These are phyloP conservation scores for Pseudozyma hubeiensis DNA, from an alignment of 1,284 basidiomycete genomes.

Conservation along the genomic window DNA sequence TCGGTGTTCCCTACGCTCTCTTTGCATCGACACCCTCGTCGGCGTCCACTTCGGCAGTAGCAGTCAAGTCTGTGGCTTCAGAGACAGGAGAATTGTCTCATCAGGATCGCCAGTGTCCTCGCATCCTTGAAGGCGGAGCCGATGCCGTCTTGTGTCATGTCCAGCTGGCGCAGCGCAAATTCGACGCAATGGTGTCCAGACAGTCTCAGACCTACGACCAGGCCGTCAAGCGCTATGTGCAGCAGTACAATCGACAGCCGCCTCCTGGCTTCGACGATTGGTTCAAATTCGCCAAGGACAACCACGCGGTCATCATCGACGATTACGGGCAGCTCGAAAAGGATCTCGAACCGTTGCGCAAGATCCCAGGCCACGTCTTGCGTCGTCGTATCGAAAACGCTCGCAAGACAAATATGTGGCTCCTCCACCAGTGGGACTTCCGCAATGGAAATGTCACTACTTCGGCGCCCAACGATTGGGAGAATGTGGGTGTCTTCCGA, in stretches of 20 bases:
- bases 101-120: slow-evolving; percentile 8
- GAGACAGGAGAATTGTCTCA: neutral
- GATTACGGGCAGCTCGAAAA: slow-evolving; percentile 34
- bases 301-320: slow-evolving; percentile 24
- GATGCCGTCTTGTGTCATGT: slow-evolving; percentile 25
- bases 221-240: slow-evolving; percentile 20
- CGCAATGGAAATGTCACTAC: slow-evolving; percentile 15
- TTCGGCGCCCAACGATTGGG: slow-evolving; percentile 3
- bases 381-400: slow-evolving; percentile 19
- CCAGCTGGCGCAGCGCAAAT: slow-evolving; percentile 17
- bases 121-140: slow-evolving; percentile 14
- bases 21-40: slow-evolving; percentile 3
- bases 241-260: slow-evolving; percentile 19
- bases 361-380: slow-evolving; percentile 12
- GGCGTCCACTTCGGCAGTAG: neutral
- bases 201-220: slow-evolving; percentile 26
- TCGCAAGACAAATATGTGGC: neutral
- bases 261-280: slow-evolving; percentile 28
- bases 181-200: slow-evolving; percentile 11
- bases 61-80: neutral
- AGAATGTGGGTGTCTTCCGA: neutral
- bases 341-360: slow-evolving; percentile 23
- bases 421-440: slow-evolving; percentile 23
- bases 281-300: slow-evolving; percentile 19
- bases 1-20: slow-evolving; percentile 14